Base-by-base conservation (phyloP, 306 rosid genomes). In the Casuarina glauca region DNA sequence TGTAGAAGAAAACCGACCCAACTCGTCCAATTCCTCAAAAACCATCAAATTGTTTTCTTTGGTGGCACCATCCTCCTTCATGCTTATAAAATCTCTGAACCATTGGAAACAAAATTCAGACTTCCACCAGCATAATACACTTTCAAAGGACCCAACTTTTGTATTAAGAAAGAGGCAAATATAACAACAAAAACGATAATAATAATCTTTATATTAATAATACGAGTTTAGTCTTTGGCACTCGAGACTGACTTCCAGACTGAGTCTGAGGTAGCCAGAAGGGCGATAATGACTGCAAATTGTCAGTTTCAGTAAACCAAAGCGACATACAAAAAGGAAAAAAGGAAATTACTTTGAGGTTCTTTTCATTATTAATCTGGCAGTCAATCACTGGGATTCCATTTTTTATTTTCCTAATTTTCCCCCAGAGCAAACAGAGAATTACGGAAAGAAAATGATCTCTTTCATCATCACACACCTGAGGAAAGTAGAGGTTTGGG, bases 11-110 rank as follows among this genome's bases (percentile, higher is more conserved):
- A 48, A 57, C 43, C 13, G 45, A 15, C 74, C 69, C 49, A 68
- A 72, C 74, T 76, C 78, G 39, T 52, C 74, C 52, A 46, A 9
- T 63, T 81, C 81, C 70, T 52, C 69, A 53, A 15, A 75, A 49
- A 41, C 62, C 51, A 69, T 51, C 32, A 26, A 79, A 54, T 78
- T 81, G 51, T 69, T 75, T 78, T 45, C 81, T 51, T 79, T 69
- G 26, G 48, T 73, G 1, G 39, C 17, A 71, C 72, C 80, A 62
- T 71, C 82, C 79, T 84, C 81, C 78, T 84, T 72, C 90, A 79
- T 46, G 72, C 81, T 75, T 15, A 67, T 36, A 35, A 10, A 64
- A 76, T 83, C 82, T 80, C 96, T 88, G 80, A 71, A 67, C 74
- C 76, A 87, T 77, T 73, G 68, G 74, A 83, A 84, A 63, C 35